Evolutionary conservation across 805 yeast species (phyloP), one percentile per base, ranked within the genome.

Genomic region (Ogataea nakhonphanomensis): DNA sequence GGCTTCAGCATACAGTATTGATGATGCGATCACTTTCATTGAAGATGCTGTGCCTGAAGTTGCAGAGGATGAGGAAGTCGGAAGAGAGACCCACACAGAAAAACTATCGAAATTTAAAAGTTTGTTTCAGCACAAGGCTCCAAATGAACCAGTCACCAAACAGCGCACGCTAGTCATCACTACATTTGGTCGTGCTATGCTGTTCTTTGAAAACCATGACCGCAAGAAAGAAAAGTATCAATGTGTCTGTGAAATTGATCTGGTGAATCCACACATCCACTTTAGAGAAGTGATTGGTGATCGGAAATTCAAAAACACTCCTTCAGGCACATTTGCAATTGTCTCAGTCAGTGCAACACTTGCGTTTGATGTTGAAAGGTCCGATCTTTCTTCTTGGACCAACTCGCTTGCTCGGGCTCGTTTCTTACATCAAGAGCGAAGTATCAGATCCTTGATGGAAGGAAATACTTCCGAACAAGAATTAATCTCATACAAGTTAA

Each of bases 101-200:
- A 48, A 45, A 21, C 54, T 50, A 28, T 33, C 51, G 5, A 54
- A 50, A 33, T 52, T 63, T 31, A 63, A 54, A 36, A 64, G 49
- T 33, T 48, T 64, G 26, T 62, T 62, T 27, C 58, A 46, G 31
- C 48, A 45, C 29, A 48, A 45, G 37, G 33, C 42, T 5, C 8
- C 22, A 25, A 14, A 42, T 12, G 62, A 54, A 22, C 57, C 53
- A 3, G 29, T 32, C 65, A 65, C 37, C 59, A 67, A 53, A 40
- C 66, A 69, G 8, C 71, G 85, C 46, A 71, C 81, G 1, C 50
- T 81, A 43, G 48, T 83, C 10, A 64, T 81, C 0, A 84, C 90
- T 2, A 68, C 78, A 1, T 71, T 71, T 54, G 91, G 89, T 1
- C 66, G 90, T 34, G 78, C 75, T 1, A 58, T 84, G 43, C 54